phyloP scores from a whole-genome alignment of 176 grass and related monocot species.

The Melocanna baccifera region DNA sequence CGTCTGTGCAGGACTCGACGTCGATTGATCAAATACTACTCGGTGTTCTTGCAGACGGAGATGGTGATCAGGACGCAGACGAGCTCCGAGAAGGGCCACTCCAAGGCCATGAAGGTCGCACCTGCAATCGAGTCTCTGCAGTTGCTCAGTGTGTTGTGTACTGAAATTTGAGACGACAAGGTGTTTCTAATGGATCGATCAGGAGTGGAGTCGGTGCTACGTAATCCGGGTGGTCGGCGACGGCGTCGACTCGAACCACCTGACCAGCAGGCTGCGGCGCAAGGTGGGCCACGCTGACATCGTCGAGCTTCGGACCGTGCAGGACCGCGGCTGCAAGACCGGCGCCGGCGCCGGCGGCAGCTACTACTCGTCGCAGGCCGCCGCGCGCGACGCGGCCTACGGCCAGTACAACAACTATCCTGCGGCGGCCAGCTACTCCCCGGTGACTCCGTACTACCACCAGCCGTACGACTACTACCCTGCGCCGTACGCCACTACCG shows the following conservation, averaged over 20 bases:
- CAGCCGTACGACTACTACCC: not conserved
- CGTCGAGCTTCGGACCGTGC: slow-evolving; percentile 42
- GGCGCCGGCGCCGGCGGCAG: not conserved
- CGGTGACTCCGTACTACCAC: not conserved
- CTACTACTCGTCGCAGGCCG: not conserved
- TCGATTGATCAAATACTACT: not conserved
- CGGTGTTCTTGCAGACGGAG: slow-evolving; percentile 26
- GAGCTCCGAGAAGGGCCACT: slow-evolving; percentile 27
- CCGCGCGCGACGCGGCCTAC: not conserved
- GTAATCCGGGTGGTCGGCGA: slow-evolving; percentile 39
- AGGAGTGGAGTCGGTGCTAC: slow-evolving; percentile 55
- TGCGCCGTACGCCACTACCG: not conserved
- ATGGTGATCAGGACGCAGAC: slow-evolving; percentile 35
- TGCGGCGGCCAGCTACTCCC: not conserved
- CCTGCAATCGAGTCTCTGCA: not conserved
- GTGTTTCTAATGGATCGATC: not conserved
- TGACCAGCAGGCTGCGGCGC: slow-evolving; percentile 32
- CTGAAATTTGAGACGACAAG: not conserved
- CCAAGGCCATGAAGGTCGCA: slow-evolving; percentile 44
- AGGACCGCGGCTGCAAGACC: not conserved
- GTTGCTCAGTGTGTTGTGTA: not conserved
- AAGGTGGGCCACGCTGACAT: slow-evolving; percentile 44
- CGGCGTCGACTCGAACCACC: slow-evolving; percentile 47
- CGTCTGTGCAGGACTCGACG: not conserved
- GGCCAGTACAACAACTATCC: not conserved